These are phyloP conservation scores for Corrigiola litoralis DNA, from an alignment of 179 eudicot genomes.

Conservation along the genomic window DNA sequence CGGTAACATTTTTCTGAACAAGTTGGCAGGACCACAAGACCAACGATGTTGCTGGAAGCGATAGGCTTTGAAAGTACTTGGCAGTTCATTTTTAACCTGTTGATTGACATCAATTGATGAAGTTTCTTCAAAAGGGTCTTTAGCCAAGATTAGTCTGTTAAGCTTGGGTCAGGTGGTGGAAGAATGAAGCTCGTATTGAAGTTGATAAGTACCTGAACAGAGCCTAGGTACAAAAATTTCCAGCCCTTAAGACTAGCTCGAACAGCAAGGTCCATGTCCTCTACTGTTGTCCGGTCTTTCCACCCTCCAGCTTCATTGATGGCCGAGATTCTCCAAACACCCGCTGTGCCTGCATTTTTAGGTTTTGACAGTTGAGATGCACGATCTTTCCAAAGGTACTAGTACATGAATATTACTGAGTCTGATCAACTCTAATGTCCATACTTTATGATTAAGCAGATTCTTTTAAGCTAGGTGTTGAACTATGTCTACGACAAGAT, in stretches of 20 bases:
- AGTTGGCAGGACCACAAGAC: conserved; percentile 77
- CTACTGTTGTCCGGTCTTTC: conserved; percentile 73
- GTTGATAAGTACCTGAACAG: conserved; percentile 27
- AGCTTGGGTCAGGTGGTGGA: no score
- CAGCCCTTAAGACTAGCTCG: conserved; percentile 78
- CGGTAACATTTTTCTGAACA: conserved; percentile 50
- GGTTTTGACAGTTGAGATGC: background rate
- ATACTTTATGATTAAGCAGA: no score
- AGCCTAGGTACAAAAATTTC: conserved; percentile 62
- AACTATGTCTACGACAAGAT: no score
- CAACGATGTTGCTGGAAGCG: conserved; percentile 71
- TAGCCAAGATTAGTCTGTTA: background rate
- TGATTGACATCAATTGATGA: background rate
- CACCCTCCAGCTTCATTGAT: conserved; percentile 87
- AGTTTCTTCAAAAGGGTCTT: background rate
- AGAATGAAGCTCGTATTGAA: no score
- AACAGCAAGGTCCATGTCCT: conserved; percentile 81
- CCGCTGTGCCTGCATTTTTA: conserved; percentile 57
- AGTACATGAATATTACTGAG: no score
- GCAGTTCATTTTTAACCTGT: conserved; percentile 66
- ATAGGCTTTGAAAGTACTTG: conserved; percentile 68
- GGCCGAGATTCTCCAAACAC: conserved; percentile 82
- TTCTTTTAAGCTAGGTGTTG: no score
- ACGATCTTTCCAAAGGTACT: background rate
- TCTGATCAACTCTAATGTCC: no score